phyloP scores from a whole-genome alignment of 768 basidiomycete genomes.

The Filobasidium wieringae region DNA sequence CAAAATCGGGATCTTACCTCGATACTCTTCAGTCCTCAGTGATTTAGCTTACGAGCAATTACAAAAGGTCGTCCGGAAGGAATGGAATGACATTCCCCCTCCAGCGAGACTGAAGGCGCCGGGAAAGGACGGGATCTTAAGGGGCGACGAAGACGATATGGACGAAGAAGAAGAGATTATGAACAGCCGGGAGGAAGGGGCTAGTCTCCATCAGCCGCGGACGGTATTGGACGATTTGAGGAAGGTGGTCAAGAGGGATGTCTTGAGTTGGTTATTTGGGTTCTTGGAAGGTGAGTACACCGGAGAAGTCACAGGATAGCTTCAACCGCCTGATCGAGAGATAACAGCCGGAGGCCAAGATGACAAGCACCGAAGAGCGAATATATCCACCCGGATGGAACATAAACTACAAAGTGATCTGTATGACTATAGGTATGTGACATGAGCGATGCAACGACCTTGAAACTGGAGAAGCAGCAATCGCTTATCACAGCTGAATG shows the following conservation, averaged over 20 bases:
- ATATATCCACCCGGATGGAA: conserved; percentile 66
- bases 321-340: not conserved
- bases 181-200: conserved; percentile 52
- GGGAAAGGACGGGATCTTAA: not conserved
- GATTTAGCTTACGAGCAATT: conserved; percentile 78
- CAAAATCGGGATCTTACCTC: conserved; percentile 24
- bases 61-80: conserved; percentile 55
- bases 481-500: not conserved
- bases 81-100: conserved; percentile 40
- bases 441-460: not conserved
- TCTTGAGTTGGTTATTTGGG: conserved; percentile 16
- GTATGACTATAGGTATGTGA: conserved; percentile 63
- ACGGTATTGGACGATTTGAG: conserved; percentile 43
- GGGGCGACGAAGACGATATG: not conserved
- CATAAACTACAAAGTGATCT: conserved; percentile 86
- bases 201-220: not conserved
- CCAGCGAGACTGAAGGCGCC: too few relatives aligned
- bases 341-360: conserved; percentile 38
- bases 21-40: conserved; percentile 48
- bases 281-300: not conserved
- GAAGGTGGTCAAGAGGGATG: conserved; percentile 44
- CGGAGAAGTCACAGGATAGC: not conserved
- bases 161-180: conserved; percentile 55
- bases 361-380: conserved; percentile 46
- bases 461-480: not conserved